These are phyloP conservation scores for Scenedesmus sp. DNA, from an alignment of 163 green algal species.

Conservation along the genomic window DNA sequence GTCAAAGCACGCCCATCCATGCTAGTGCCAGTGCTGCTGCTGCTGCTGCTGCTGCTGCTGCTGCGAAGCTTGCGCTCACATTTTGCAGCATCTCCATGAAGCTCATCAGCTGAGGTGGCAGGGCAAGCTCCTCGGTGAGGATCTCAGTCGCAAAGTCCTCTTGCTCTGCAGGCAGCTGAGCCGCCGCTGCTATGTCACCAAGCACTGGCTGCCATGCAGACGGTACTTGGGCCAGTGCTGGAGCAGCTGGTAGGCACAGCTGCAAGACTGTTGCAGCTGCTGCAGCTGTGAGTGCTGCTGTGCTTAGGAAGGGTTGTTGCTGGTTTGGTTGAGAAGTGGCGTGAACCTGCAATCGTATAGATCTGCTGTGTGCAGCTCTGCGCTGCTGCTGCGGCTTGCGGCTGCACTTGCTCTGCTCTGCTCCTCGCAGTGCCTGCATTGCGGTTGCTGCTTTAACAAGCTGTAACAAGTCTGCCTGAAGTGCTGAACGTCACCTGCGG, in stretches of 20 bases:
- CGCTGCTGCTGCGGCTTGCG: background rate
- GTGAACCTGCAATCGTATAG: background rate
- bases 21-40: background rate
- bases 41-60: background rate
- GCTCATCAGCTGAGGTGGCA: constrained; percentile 35
- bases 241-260: constrained; percentile 9
- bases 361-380: background rate
- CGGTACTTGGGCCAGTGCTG: background rate
- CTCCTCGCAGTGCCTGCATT: background rate
- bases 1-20: too few species aligned
- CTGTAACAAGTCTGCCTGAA: background rate
- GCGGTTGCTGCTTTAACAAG: background rate
- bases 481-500: background rate
- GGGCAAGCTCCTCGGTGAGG: constrained; percentile 20
- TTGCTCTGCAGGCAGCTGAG: constrained; percentile 30
- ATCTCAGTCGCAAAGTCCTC: constrained; percentile 20
- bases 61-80: background rate
- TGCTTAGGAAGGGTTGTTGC: background rate
- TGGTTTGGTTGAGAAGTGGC: background rate
- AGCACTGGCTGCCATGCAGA: constrained; percentile 16
- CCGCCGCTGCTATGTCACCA: constrained; percentile 9
- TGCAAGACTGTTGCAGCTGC: constrained; percentile 32
- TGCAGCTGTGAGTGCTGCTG: constrained; percentile 21
- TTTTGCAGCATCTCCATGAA: constrained; percentile 47
- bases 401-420: background rate